Evolutionary conservation across 257 asterid species (phyloP).

Genomic region (Solanum corneliomulleri): DNA sequence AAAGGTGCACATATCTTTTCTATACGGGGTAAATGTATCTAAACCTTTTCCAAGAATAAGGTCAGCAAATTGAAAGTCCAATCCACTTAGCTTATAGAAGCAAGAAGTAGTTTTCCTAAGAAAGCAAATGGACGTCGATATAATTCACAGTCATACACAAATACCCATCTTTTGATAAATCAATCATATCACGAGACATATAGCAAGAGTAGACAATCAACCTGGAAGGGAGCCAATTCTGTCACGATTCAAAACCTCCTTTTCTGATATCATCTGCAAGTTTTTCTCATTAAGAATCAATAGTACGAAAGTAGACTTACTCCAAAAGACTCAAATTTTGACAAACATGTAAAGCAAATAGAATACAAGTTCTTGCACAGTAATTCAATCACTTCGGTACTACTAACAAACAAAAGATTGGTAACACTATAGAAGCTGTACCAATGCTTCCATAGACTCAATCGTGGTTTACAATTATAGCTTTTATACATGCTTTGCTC

Average conservation of each 20-base stretch:
- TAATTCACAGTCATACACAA: background rate
- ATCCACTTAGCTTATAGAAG: background rate
- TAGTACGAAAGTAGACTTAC: background rate
- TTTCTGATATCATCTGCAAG: constrained; percentile 49
- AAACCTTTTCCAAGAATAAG: background rate
- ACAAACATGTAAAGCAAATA: background rate
- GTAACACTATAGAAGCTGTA: background rate
- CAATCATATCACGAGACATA: background rate
- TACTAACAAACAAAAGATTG: background rate
- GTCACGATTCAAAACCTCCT: constrained; percentile 21
- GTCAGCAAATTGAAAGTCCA: background rate
- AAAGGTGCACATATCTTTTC: background rate
- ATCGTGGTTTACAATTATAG: background rate
- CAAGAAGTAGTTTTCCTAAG: background rate
- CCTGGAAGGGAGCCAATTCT: constrained; percentile 78
- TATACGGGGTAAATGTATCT: background rate
- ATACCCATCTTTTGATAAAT: background rate
- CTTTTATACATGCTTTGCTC: background rate
- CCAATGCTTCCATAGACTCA: background rate
- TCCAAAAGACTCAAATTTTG: background rate
- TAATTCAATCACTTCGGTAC: background rate
- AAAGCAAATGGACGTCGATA: background rate
- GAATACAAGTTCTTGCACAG: background rate
- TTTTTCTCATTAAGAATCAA: background rate
- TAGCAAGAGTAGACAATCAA: constrained; percentile 12